Percentiles rank a stretch among this genome's conserved stretches.
phyloP scores from a whole-genome alignment of 73 alveolate species.

The Durusdinium trenchii region DNA sequence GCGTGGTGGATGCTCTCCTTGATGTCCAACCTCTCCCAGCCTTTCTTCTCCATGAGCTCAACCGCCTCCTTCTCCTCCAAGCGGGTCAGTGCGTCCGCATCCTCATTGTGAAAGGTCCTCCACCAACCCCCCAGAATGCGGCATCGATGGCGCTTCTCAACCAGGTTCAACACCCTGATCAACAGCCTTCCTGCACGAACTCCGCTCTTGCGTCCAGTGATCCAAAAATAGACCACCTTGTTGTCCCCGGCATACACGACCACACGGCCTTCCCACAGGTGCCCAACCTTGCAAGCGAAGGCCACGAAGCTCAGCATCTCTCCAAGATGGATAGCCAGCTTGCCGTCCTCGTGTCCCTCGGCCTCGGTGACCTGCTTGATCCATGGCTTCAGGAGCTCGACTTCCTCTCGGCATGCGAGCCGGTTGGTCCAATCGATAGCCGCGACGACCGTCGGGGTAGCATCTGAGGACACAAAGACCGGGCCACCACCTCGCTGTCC shows the following conservation, averaged over 20 bases:
- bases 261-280: not conserved
- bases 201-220: not conserved
- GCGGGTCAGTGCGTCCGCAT: constrained; percentile 15
- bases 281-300: constrained; percentile 32
- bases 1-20: not conserved
- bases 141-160: not conserved
- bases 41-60: not conserved
- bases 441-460: not conserved
- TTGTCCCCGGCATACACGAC: constrained; percentile 70
- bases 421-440: constrained; percentile 55
- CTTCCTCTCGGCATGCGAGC: not conserved
- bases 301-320: constrained; percentile 50
- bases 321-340: not conserved
- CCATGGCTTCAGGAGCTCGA: not conserved
- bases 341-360: not conserved
- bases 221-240: constrained; percentile 29
- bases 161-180: constrained; percentile 30
- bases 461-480: constrained; percentile 20
- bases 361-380: not conserved
- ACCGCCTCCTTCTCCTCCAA: not conserved
- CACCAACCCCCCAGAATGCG: not conserved
- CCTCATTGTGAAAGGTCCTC: constrained; percentile 37
- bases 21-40: not conserved
- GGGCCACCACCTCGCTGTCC: not conserved
- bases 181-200: not conserved